Evolutionary conservation across 805 yeast genomes (phyloP).

Genomic region (Barnettozyma siamensis): DNA sequence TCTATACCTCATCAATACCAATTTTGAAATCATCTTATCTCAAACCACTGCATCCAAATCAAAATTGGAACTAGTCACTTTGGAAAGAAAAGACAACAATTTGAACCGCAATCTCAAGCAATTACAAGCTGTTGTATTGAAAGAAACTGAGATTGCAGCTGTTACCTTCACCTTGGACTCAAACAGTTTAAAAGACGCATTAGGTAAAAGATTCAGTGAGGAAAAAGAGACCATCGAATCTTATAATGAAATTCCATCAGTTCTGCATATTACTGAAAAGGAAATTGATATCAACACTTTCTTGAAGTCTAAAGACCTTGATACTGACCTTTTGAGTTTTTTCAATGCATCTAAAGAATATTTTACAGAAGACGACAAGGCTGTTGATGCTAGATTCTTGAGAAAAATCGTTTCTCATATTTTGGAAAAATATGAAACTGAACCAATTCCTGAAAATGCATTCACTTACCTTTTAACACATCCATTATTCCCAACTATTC

Average conservation of each 20-base stretch:
- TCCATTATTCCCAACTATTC: constrained; percentile 74
- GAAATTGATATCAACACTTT: constrained; percentile 18
- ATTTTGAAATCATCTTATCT: constrained; percentile 23
- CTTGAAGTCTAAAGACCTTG: constrained; percentile 26
- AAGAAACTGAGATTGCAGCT: constrained; percentile 23
- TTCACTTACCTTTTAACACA: constrained; percentile 76
- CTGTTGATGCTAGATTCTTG: constrained; percentile 55
- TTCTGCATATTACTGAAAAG: constrained; percentile 21
- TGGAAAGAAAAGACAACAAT: constrained; percentile 8
- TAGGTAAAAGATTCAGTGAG: constrained; percentile 47
- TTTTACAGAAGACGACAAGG: constrained; percentile 61
- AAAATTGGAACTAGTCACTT: constrained; percentile 11
- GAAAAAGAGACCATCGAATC: constrained; percentile 12
- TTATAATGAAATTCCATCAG: constrained; percentile 20
- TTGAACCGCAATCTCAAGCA: constrained; percentile 8
- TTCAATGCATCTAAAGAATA: constrained; percentile 37
- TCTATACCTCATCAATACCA: constrained; percentile 33
- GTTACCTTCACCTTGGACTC: constrained; percentile 52
- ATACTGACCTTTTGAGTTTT: constrained; percentile 26
- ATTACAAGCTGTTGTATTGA: constrained; percentile 17
- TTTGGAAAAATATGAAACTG: constrained; percentile 24
- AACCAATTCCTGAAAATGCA: constrained; percentile 37
- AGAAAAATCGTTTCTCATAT: constrained; percentile 38
- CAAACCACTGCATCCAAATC: constrained; percentile 16
- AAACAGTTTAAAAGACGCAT: constrained; percentile 60